These are phyloP conservation scores for Clarireedia sp. DNA, from an alignment of 2,329 filamentous ascomycete species.

Conservation along the genomic window DNA sequence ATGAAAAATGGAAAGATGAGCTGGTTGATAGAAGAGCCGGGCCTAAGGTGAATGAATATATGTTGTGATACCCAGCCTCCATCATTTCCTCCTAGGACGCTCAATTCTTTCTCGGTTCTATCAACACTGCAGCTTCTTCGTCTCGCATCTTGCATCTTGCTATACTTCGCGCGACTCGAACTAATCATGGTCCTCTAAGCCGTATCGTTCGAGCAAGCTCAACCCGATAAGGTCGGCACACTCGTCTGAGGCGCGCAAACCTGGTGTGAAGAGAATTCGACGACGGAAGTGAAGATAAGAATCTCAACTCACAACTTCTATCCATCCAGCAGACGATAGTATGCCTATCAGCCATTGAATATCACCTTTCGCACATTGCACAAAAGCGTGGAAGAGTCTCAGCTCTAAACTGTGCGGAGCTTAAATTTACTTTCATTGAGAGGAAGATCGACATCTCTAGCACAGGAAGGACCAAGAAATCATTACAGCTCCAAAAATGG, in stretches of 20 bases:
- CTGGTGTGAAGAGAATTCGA: constrained; percentile 10
- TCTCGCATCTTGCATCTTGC: constrained; percentile 5
- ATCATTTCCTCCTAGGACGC: not conserved
- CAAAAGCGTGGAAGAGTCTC: not conserved
- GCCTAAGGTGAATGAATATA: constrained; percentile 3
- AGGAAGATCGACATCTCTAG: constrained; percentile 1
- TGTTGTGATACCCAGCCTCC: constrained; percentile 10
- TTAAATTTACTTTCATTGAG: not conserved
- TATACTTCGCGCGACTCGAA: constrained; percentile 3
- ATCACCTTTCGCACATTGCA: not conserved
- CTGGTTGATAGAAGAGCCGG: not conserved
- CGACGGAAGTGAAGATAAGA: constrained; percentile 16
- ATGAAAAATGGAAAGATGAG: not conserved
- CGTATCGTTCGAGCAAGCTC: constrained; percentile 2
- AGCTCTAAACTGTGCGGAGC: not conserved
- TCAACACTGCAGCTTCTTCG: not conserved
- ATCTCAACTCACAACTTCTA: constrained; percentile 2
- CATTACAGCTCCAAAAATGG: constrained; percentile 6
- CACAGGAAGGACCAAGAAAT: not conserved
- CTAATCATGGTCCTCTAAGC: not conserved
- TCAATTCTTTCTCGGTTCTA: not conserved
- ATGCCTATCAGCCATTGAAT: not conserved
- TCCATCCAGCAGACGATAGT: not conserved
- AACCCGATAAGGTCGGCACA: constrained; percentile 8
- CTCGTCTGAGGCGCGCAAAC: constrained; percentile 13